Conservation (phyloP, 1,139 yeast species). For the Yamadazyma pseudoaaseri region DNA sequence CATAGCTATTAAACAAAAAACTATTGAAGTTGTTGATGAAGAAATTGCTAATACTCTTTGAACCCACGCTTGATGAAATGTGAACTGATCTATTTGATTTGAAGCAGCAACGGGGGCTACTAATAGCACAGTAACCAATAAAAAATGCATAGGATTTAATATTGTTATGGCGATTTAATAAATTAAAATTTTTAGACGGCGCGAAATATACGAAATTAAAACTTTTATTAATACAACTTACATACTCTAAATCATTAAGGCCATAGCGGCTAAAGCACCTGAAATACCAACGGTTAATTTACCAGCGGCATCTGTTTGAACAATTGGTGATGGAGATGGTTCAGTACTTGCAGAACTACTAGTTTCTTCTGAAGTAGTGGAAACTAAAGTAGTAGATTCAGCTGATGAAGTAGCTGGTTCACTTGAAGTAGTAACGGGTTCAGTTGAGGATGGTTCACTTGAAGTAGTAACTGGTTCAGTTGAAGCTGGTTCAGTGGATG, state of each 20-base stretch:
- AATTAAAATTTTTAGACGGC: background rate
- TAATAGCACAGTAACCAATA: background rate
- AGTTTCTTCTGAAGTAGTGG: slow-evolving; percentile 1
- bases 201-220: background rate
- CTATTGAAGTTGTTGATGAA: slow-evolving; percentile 57
- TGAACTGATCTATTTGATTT: slow-evolving; percentile 17
- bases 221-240: too few relatives aligned
- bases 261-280: slow-evolving; percentile 8
- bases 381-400: slow-evolving; percentile 3
- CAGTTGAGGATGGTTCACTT: too few relatives aligned
- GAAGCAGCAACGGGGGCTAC: background rate
- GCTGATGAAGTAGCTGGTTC: slow-evolving; percentile 14
- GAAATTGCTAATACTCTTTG: slow-evolving; percentile 45
- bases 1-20: slow-evolving; percentile 53
- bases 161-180: too few relatives aligned
- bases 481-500: slow-evolving; percentile 1
- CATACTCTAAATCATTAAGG: slow-evolving; percentile 13
- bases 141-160: background rate
- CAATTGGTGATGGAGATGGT: background rate
- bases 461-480: too few relatives aligned
- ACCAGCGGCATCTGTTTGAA: slow-evolving; percentile 14
- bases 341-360: background rate
- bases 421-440: slow-evolving; percentile 7
- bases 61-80: slow-evolving; percentile 12
- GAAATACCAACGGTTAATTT: slow-evolving; percentile 10